Base-by-base conservation (phyloP, 306 rosid species). In the Cajanus cajan region DNA sequence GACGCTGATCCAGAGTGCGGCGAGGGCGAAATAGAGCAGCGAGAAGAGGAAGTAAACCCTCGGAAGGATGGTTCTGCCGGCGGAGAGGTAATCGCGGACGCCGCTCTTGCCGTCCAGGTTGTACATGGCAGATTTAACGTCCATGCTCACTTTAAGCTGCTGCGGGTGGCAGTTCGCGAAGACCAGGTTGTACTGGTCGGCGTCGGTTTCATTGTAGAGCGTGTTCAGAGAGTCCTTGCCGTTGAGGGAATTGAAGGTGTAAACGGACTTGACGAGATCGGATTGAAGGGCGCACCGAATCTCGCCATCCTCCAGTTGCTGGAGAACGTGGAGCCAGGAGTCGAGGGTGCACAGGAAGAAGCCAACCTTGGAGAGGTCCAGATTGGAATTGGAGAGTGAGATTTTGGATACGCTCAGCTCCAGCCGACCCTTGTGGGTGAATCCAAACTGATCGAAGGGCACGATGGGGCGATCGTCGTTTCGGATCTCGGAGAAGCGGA, bases 301-400 rank as follows among this genome's bases (percentile, higher is more conserved):
- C 58, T 90, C 90, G 0, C 88, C 82, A 9, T 88, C 94, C 43
- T 92, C 91, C 18, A 94, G 90, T 57, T 92, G 92, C 80, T 92
- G 94, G 69, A 82, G 74, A 45, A 92, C 97, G 33, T 71, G 94
- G 77, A 88, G 88, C 96, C 97, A 94, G 0, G 96, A 74, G 15
- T 92, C 97, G 10, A 84, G 86, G 31, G 98, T 89, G 61, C 93
- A 88, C 70, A 94, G 96, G 52, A 94, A 92, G 91, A 94, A 94
- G 0, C 98, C 98, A 18, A 86, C 89, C 52, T 82, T 77, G 68
- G 91, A 80, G 64, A 92, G 92, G 39, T 92, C 91, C 36, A 87
- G 76, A 45, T 85, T 85, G 16, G 87, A 31, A 31, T 77, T 70
- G 71, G 91, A 88, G 77, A 89, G 78, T 13, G 79, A 36, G 87